Evolutionary conservation across 202 grass and related monocot genomes (phyloP).

Genomic region (Schoenoplectus tabernaemontani): DNA sequence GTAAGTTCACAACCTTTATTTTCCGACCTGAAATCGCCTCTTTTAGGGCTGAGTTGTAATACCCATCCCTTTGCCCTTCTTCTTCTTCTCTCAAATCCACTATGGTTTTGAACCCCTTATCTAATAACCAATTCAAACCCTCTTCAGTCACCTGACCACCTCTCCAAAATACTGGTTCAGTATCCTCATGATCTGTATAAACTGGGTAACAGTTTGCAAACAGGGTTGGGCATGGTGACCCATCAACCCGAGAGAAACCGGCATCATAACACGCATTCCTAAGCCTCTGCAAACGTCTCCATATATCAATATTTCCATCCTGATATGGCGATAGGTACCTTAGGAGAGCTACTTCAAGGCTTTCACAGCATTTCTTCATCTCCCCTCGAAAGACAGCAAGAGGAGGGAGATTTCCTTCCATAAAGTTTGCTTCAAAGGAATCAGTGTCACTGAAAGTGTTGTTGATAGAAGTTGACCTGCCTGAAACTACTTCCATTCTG

Average conservation of each 20-base stretch:
- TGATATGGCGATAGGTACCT: conserved; percentile 46
- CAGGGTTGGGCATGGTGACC: conserved; percentile 69
- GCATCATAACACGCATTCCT: conserved; percentile 86
- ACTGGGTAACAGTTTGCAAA: conserved; percentile 93
- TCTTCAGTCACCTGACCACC: conserved; percentile 88
- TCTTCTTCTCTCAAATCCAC: conserved; percentile 73
- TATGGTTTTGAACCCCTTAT: conserved; percentile 78
- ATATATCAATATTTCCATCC: conserved; percentile 39
- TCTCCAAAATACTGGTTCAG: conserved; percentile 87
- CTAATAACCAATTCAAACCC: conserved; percentile 64
- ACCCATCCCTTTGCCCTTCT: conserved; percentile 64
- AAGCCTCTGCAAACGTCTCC: conserved; percentile 76
- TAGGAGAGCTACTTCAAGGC: conserved; percentile 72
- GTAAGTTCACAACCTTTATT: conserved; percentile 76
- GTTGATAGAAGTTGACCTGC: conserved; percentile 27
- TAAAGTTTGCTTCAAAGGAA: conserved; percentile 31
- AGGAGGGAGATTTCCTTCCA: conserved; percentile 63
- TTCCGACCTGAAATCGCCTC: conserved; percentile 58
- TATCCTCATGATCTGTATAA: conserved; percentile 44
- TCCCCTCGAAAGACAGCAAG: conserved; percentile 80
- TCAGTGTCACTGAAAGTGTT: conserved; percentile 31
- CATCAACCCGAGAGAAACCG: conserved; percentile 69
- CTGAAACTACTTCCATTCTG: conserved; percentile 68
- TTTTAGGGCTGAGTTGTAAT: conserved; percentile 52
- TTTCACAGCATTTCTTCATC: conserved; percentile 92